Base-by-base conservation (phyloP, 345 rosid genomes). In the Angophora floribunda region DNA sequence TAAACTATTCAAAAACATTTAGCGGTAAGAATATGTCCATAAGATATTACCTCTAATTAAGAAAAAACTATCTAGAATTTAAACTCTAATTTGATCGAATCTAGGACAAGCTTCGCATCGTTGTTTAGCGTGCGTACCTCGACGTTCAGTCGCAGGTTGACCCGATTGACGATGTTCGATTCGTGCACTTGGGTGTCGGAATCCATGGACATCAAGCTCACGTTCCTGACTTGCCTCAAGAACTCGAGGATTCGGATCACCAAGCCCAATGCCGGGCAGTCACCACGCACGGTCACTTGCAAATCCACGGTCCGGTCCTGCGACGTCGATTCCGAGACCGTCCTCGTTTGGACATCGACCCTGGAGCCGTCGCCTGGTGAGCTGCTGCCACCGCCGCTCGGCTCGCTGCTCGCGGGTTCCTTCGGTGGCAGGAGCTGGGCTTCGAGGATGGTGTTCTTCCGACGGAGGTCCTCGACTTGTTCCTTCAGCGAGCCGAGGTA, bases 191-290 rank as follows among this genome's bases (percentile, higher is more conserved):
- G 90, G 52, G 94, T 89, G 87, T 85, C 89, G 89, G 96, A 94
- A 61, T 96, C 94, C 30, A 95, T 87, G 89, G 97, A 93, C 86
- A 93, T 51, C 90, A 95, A 86, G 89, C 91, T 94, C 82, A 94
- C 92, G 90, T 93, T 92, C 55, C 86, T 87, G 85, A 87, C 90
- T 86, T 86, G 93, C 89, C 92, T 95, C 92, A 96, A 87, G 92
- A 97, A 95, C 88, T 97, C 95, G 6, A 97, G 90, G 51, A 97
- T 89, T 26, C 91, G 91, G 90, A 94, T 93, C 61, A 91, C 89
- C 91, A 94, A 32, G 50, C 93, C 93, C 52, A 78, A 53, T 5
- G 89, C 85, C 47, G 90, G 36, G 70, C 88, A 53, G 78, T 94
- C 93, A 90, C 92, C 95, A 86, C 95, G 91, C 14, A 93, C 88